Evolutionary conservation across 2,329 filamentous ascomycete genomes (phyloP).

Genomic region (Cadophora gregata): DNA sequence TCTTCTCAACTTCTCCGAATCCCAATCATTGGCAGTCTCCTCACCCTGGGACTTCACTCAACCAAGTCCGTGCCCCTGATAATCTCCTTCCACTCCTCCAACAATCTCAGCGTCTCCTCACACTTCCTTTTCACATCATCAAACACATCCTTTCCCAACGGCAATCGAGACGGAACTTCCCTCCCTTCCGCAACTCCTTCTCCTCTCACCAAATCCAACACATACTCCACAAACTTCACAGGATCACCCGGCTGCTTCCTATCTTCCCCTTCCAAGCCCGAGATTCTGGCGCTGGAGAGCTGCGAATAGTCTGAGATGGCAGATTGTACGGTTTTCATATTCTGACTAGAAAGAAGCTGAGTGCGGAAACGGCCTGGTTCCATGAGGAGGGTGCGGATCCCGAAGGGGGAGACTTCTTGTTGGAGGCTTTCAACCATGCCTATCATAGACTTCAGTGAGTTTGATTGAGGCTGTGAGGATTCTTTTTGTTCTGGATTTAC

Average conservation of each 20-base stretch:
- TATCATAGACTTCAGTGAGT: no score
- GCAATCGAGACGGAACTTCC: neutral
- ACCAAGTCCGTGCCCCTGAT: neutral
- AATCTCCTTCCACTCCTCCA: constrained; percentile 4
- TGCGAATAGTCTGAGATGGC: neutral
- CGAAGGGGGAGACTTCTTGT: neutral
- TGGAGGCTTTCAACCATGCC: neutral
- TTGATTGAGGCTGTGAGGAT: no score
- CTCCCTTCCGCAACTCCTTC: neutral
- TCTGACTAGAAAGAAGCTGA: neutral
- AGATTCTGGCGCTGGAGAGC: neutral
- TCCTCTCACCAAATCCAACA: constrained; percentile 1
- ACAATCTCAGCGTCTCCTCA: constrained; percentile 5
- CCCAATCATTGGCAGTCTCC: neutral
- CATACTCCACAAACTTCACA: neutral
- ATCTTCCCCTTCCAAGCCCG: neutral
- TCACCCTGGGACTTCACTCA: neutral
- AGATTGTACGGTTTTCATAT: neutral
- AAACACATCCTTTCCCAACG: constrained; percentile 4
- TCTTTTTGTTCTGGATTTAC: no score
- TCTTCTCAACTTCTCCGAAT: no score
- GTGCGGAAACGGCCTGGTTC: neutral
- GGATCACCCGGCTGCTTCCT: neutral
- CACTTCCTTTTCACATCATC: neutral
- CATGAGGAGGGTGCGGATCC: neutral